Evolutionary conservation across 2,329 filamentous ascomycete species (phyloP), one percentile per base, ranked within the genome.

Genomic region (Fusarium austroafricanum): DNA sequence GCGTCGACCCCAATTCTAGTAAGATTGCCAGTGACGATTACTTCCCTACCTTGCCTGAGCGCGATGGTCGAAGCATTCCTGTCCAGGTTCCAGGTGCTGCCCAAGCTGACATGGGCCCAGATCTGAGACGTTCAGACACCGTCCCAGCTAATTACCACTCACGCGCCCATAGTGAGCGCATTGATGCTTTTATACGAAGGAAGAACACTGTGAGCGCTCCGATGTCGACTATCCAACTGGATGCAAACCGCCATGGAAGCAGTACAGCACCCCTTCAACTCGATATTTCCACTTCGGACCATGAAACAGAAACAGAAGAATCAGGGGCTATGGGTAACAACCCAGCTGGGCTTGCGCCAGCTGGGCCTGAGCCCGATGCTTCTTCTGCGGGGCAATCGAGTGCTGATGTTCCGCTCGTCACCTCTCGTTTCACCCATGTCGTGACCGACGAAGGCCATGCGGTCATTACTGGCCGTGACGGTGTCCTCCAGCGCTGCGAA

Each of bases 381-480:
- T 60, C 61, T 9, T 76, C 74, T 17, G 69, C 51, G 4, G 61
- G 62, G 3, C 68, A 71, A 28, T 75, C 74, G 2, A 63, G 67
- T 11, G 26, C 44, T 37, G 76, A 80, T 10, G 82, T 88, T 8
- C 49, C 61, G 2, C 80, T 92, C 26, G 75, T 94, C 3, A 92
- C 92, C 2, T 84, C 89, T 23, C 89, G 93, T 3, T 97, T 96
- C 79, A 91, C 90, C 70, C 92, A 97, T 74, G 83, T 92, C 6
- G 81, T 90, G 26, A 94, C 92, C 0, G 88, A 92, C 3, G 91
- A 89, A 17, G 93, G 93, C 0, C 93, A 97, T 79, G 89, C 91
- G 26, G 87, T 97, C 29, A 92, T 97, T 54, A 96, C 92, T 1
- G 93, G 93, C 8, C 86, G 91, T 55, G 89, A 93, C 53, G 90